phyloP scores from a whole-genome alignment of 192 early-diverging fungal species.

The Coemansia sp. region DNA sequence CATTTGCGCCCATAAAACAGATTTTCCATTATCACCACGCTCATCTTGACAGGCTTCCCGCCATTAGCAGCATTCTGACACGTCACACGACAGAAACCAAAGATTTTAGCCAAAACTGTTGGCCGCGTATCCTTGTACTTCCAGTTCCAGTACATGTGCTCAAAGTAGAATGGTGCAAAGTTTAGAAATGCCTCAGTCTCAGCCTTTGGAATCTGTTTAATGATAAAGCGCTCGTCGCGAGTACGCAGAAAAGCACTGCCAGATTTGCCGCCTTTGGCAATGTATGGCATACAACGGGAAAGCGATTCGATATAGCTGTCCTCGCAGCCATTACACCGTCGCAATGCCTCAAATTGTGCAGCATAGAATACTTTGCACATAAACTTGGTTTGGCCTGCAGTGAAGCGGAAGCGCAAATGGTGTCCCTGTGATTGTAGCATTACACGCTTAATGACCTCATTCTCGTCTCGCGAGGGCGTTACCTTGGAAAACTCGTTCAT shows the following conservation, averaged over 20 bases:
- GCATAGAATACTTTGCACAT: constrained; percentile 90
- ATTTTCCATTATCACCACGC: constrained; percentile 95
- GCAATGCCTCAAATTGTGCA: constrained; percentile 88
- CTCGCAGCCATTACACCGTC: constrained; percentile 80
- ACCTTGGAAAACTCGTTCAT: constrained; percentile 30
- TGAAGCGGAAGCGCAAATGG: constrained; percentile 58
- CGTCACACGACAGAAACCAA: constrained; percentile 89
- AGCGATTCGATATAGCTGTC: constrained; percentile 82
- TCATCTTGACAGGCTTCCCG: constrained; percentile 76
- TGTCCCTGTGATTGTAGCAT: constrained; percentile 39
- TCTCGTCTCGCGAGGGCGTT: constrained; percentile 6
- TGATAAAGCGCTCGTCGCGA: constrained; percentile 84
- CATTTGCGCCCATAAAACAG: constrained; percentile 81
- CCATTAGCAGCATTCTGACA: constrained; percentile 82
- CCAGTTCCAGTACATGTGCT: constrained; percentile 60
- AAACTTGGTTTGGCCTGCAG: constrained; percentile 73
- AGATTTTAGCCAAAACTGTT: constrained; percentile 83
- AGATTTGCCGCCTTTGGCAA: constrained; percentile 84
- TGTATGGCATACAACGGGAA: constrained; percentile 83
- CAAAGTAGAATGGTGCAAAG: constrained; percentile 92
- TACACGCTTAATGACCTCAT: constrained; percentile 31
- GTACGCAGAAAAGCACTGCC: constrained; percentile 91
- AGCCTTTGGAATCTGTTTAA: constrained; percentile 82
- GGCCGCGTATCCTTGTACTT: constrained; percentile 58
- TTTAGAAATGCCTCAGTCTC: constrained; percentile 86